Evolutionary conservation across 2,329 filamentous ascomycete species (phyloP), one percentile per base, ranked within the genome.

Genomic region (Pestalotiopsis sp.): DNA sequence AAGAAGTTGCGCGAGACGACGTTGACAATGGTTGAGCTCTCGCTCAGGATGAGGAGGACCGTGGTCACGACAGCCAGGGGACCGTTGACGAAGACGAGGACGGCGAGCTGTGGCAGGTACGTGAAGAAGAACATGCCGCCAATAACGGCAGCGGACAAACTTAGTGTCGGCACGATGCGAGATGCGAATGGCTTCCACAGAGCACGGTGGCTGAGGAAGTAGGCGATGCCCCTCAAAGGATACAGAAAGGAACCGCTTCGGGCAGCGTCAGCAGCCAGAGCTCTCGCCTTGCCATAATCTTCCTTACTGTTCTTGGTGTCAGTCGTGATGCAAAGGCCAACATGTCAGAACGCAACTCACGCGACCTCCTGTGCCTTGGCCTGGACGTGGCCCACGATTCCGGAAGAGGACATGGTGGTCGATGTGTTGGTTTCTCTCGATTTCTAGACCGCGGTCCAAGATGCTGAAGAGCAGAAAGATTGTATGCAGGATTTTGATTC

Each of bases 61-160:
- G 93, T 92, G 1, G 91, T 91, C 69, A 94, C 81, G n/a, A 92
- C 90, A 4, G 93, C 92, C 4, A 95, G 81, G 0, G 93, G 95
- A 0, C 95, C 95, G 72, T 94, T 95, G 71, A 97, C 92, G 74
- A 98, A 90, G 65, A 94, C 87, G 59, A 97, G 87, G 14, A 97
- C 80, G 0, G 94, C 92, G 27, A 94, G 88, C 83, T 98, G 95
- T 0, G 95, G 95, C 9, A 91, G 77, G 78, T 97, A 98, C 63
- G 94, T 92, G 77, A 98, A 90, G 73, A 92, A 83, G 81, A 98
- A 98, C 93, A 98, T 97, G 79, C 88, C 85, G 12, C 85, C 84
- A 1, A 95, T 91, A 60, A 98, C 90, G 59, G 88, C 87, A 11
- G 91, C 79, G 14, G 93, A 94, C 2, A 97, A 86, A 1, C 87